These are phyloP conservation scores for Stachybotrys chlorohalonatus DNA, from an alignment of 2,329 filamentous ascomycete genomes.

Conservation along the genomic window DNA sequence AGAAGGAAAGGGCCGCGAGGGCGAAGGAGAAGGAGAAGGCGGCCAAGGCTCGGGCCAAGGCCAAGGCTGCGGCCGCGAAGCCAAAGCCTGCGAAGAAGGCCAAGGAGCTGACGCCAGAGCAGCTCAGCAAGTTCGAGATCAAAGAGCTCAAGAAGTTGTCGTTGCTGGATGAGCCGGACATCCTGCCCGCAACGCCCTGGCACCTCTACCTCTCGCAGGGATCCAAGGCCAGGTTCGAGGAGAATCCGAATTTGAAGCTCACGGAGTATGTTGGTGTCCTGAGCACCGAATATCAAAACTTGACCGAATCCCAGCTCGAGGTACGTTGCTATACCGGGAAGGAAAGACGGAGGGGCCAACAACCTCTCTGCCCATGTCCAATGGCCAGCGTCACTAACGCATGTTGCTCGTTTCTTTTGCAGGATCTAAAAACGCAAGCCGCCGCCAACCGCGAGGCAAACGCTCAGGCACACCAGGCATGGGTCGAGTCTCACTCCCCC, in stretches of 20 bases:
- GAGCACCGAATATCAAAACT: conserved; percentile 23
- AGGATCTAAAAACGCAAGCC: conserved; percentile 22
- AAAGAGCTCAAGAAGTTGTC: conserved; percentile 29
- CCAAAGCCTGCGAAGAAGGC: conserved; percentile 16
- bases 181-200: conserved; percentile 24
- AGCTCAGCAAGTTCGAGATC: conserved; percentile 23
- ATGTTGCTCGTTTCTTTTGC: not conserved
- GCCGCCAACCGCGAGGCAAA: conserved; percentile 32
- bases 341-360: too few relatives aligned
- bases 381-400: not conserved
- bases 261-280: conserved; percentile 15
- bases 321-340: conserved; percentile 22
- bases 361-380: not conserved
- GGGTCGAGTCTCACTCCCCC: conserved; percentile 35
- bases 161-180: conserved; percentile 29
- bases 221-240: conserved; percentile 9
- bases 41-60: conserved; percentile 9
- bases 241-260: conserved; percentile 1
- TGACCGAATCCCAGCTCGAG: conserved; percentile 32
- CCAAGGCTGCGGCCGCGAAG: conserved; percentile 15
- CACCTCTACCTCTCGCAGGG: conserved; percentile 23
- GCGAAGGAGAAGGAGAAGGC: conserved; percentile 10
- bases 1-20: conserved; percentile 5
- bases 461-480: conserved; percentile 33
- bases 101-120: conserved; percentile 27